Evolutionary conservation across 2,329 filamentous ascomycete genomes (phyloP).

Genomic region (Monosporascus sp.): DNA sequence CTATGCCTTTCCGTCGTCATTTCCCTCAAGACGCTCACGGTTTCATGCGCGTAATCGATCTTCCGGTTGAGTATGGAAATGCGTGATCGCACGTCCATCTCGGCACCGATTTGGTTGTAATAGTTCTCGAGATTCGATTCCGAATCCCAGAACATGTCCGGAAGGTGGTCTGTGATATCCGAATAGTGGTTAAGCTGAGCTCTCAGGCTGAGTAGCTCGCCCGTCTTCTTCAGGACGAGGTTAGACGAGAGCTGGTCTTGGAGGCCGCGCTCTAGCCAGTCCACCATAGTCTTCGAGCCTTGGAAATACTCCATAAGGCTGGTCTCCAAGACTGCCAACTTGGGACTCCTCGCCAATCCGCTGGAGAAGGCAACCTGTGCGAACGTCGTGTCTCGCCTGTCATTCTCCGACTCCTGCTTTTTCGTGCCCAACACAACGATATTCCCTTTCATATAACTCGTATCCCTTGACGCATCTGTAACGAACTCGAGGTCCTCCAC

Average conservation of each 20-base stretch:
- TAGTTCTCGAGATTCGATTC: conserved; percentile 89
- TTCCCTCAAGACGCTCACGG: conserved; percentile 82
- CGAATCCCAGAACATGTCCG: conserved; percentile 97
- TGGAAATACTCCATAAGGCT: conserved; percentile 80
- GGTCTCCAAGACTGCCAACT: conserved; percentile 85
- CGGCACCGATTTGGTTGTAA: conserved; percentile 87
- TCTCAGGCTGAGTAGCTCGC: conserved; percentile 81
- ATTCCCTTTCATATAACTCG: conserved; percentile 77
- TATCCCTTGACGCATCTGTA: conserved; percentile 66
- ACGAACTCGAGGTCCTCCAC: conserved; percentile 86
- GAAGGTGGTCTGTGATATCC: conserved; percentile 88
- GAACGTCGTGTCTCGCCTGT: conserved; percentile 57
- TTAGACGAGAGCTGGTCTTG: conserved; percentile 62
- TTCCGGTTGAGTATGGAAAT: conserved; percentile 93
- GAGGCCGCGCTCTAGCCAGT: conserved; percentile 55
- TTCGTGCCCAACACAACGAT: conserved; percentile 84
- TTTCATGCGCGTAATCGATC: conserved; percentile 96
- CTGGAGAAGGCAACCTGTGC: conserved; percentile 97
- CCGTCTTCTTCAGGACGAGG: conserved; percentile 89
- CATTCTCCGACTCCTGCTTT: conserved; percentile 35
- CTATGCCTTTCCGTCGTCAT: conserved; percentile 87
- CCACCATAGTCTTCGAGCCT: conserved; percentile 76
- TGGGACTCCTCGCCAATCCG: conserved; percentile 85
- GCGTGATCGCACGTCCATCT: conserved; percentile 83
- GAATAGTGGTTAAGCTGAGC: conserved; percentile 96